Evolutionary conservation across 768 basidiomycete genomes (phyloP), one percentile per base, ranked within the genome.

Genomic region (Gloeostereum incarnatum): DNA sequence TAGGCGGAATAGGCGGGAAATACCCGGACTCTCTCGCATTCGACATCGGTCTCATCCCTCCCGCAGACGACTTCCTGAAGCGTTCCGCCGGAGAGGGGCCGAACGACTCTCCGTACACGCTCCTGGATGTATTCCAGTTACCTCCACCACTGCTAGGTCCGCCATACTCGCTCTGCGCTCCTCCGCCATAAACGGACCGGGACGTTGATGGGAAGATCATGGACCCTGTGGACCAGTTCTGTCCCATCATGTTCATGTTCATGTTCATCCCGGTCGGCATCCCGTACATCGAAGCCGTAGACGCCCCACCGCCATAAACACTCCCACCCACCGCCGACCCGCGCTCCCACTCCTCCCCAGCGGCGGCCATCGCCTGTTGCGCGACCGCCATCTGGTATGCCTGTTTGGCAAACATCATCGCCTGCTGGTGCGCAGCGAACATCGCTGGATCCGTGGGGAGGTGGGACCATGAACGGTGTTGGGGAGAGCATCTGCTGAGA

Each of bases 261-360:
- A 60, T 55, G 40, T 58, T 58, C 63, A 71, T 62, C 35, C 56
- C 57, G 59, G 70, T 65, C 30, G 41, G 49, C 62, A 63, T 53
- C 40, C 55, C 51, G 44, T 52, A 46, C 56, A 62, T 49, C 38
- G 54, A 56, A 46, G 50, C 52, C 44, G 54, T 46, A n/a, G 53
- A 36, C 21, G 56, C 55, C 18, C 60, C 63, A 35, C 51, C 48
- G 27, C 52, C 53, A 5, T 56, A 49, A 11, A 63, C 62, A 44
- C 60, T 63, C 13, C 74, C 72, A 11, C 62, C 64, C 20, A 69
- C 45, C 25, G 63, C 73, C 38, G 84, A 87, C 5, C 75, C 71
- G 23, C 88, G 78, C 53, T 92, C 89, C 89, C 89, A 92, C 53
- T 91, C 87, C 22, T 91, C 89, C 14, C 73, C 86, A n/a, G 89